Evolutionary conservation across 2,329 filamentous ascomycete genomes (phyloP).

Genomic region (Pseudopyricularia cyperi): DNA sequence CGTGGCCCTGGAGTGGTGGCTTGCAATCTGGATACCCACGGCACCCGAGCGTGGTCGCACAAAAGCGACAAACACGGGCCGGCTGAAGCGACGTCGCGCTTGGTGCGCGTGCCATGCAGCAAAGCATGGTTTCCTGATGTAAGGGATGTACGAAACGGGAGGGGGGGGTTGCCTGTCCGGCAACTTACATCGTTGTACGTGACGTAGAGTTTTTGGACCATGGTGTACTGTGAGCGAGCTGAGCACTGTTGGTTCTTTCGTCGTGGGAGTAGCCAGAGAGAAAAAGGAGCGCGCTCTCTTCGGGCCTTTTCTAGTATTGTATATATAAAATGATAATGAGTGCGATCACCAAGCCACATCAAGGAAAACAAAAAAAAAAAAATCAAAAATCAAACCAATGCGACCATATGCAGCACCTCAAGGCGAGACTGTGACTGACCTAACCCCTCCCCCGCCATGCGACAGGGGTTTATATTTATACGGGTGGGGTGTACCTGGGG

Average conservation of each 20-base stretch:
- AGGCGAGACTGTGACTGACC: neutral
- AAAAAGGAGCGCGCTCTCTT: neutral
- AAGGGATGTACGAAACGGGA: neutral
- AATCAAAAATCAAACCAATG: neutral
- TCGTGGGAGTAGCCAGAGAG: neutral
- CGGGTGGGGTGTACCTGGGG: neutral
- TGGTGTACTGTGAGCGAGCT: slow-evolving; percentile 17
- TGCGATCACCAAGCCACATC: neutral
- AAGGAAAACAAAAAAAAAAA: neutral
- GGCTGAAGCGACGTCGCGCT: neutral
- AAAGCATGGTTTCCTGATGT: neutral
- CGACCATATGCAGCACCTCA: neutral
- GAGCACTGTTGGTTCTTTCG: neutral
- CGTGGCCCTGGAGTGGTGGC: no score
- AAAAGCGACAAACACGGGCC: neutral
- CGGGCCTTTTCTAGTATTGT: neutral
- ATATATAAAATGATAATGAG: neutral
- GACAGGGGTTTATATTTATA: neutral
- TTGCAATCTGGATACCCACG: neutral
- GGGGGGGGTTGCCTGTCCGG: neutral
- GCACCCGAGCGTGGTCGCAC: neutral
- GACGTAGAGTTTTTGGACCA: slow-evolving; percentile 78
- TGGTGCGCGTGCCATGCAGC: neutral
- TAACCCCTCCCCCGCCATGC: neutral
- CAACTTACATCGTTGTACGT: slow-evolving; percentile 77